Conservation (phyloP, 352 stramenopile species). For the Peronospora farinosa region DNA sequence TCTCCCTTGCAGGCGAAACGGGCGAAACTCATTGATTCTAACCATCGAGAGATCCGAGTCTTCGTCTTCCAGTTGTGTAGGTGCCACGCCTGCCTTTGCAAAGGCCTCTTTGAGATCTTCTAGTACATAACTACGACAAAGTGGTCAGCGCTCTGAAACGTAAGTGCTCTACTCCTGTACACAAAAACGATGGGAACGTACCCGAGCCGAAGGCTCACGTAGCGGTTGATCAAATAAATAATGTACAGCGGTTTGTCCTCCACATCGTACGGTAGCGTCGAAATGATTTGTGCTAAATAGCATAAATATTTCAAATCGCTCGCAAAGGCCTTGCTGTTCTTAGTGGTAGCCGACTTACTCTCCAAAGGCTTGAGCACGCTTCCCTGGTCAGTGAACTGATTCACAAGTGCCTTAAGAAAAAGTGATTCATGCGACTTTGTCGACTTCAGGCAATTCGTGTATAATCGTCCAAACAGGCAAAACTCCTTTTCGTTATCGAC, state of each 20-base stretch:
- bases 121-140: slow-evolving; percentile 36
- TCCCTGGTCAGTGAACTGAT: slow-evolving; percentile 60
- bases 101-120: slow-evolving; percentile 55
- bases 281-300: slow-evolving; percentile 66
- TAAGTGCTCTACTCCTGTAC: slow-evolving; percentile 2
- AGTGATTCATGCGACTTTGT: slow-evolving; percentile 38
- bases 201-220: slow-evolving; percentile 72
- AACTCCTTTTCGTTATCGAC: slow-evolving; percentile 72
- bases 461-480: slow-evolving; percentile 66
- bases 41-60: slow-evolving; percentile 36
- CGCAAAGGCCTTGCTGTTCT: slow-evolving; percentile 13
- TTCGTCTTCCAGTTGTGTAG: slow-evolving; percentile 44
- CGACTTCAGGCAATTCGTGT: slow-evolving; percentile 51
- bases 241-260: slow-evolving; percentile 81
- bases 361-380: slow-evolving; percentile 33
- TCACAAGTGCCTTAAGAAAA: slow-evolving; percentile 63
- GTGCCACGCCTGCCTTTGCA: slow-evolving; percentile 27
- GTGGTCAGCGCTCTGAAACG: slow-evolving; percentile 3
- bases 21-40: slow-evolving; percentile 33
- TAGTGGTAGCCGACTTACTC: slow-evolving; percentile 3
- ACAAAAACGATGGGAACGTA: slow-evolving; percentile 27
- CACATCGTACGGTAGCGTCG: slow-evolving; percentile 66
- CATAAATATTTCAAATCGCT: slow-evolving; percentile 60
- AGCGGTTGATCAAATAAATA: slow-evolving; percentile 85
- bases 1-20: slow-evolving; percentile 6